Evolutionary conservation across 2,329 filamentous ascomycete species (phyloP).

Genomic region (Aureobasidium sp.): DNA sequence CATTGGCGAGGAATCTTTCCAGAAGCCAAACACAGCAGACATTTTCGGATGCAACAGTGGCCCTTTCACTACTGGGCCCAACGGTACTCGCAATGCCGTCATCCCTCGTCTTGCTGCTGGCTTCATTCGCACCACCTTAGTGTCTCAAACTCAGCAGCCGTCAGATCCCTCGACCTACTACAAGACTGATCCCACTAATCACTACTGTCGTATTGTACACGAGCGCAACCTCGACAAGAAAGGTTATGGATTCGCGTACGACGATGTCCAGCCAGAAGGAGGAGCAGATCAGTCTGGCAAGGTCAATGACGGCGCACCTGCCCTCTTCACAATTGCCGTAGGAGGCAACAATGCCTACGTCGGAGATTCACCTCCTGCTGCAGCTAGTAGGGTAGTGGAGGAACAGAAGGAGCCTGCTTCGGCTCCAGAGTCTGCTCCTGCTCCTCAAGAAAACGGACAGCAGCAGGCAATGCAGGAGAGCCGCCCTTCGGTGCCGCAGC

Average conservation of each 20-base stretch:
- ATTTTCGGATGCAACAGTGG: slow-evolving; percentile 61
- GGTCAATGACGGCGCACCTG: slow-evolving; percentile 40
- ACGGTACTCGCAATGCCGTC: slow-evolving; percentile 48
- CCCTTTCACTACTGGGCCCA: slow-evolving; percentile 46
- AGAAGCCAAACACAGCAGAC: slow-evolving; percentile 52
- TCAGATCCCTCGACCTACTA: slow-evolving; percentile 29
- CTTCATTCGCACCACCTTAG: slow-evolving; percentile 65
- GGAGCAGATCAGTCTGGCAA: slow-evolving; percentile 49
- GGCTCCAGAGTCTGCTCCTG: not conserved
- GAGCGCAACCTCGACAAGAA: slow-evolving; percentile 46
- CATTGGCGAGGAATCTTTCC: slow-evolving; percentile 45
- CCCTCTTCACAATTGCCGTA: slow-evolving; percentile 39
- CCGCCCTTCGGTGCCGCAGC: not conserved
- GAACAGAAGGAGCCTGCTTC: not conserved
- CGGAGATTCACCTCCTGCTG: not conserved
- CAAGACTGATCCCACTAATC: slow-evolving; percentile 35
- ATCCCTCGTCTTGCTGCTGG: slow-evolving; percentile 69
- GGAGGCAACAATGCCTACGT: slow-evolving; percentile 31
- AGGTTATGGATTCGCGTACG: slow-evolving; percentile 55
- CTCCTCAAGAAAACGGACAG: not conserved
- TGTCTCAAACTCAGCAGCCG: slow-evolving; percentile 37
- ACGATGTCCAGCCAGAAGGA: slow-evolving; percentile 56
- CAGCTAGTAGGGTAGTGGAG: not conserved
- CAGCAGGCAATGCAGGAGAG: slow-evolving; percentile 1
- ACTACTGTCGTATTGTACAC: slow-evolving; percentile 53